Evolutionary conservation across 2,329 filamentous ascomycete genomes (phyloP), one percentile per base, ranked within the genome.

Genomic region (Curvularia verruculosa): DNA sequence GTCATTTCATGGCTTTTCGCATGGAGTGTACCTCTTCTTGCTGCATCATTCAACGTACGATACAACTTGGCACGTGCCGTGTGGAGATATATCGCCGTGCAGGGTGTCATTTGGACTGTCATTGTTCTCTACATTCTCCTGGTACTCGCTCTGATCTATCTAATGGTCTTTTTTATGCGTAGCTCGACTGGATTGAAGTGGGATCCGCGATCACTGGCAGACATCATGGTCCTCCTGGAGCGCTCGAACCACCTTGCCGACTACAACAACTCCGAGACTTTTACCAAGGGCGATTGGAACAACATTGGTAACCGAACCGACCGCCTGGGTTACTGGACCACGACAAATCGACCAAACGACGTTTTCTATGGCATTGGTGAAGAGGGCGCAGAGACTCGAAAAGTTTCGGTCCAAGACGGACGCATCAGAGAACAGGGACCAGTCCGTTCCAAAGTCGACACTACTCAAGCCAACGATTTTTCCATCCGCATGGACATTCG

Each of bases 311-410:
- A 82, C 59, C 85, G 85, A 61, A 79, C 84, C 5, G 87, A 94
- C 66, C 84, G 89, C 43, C 83, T 97, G n/a, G 92, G 93, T 6
- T 96, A 96, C 76, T 97, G 93, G 91, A 85, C 85, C 56, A 86
- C 87, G 24, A 86, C 87, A 18, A 86, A 86, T 53, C 82, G 83
- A 59, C 83, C 84, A 4, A 82, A 81, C 19, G 86, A 87, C 19
- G 80, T 92, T 24, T 96, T 95, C 82, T 92, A 96, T 71, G 87
- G 87, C 1, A 85, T 96, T 54, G 92, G 91, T n/a, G 84, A 88
- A 58, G 82, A 84, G 49, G 83, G 86, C 40, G 80, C 78, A 21
- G 74, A 75, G 68, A 82, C 75, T 36, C 77, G 80, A 57, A 78
- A 81, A 57, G 85, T 83, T 66, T 84, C 79, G n/a, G 63, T 80